These are phyloP conservation scores for Leishmania lainsoni DNA, from an alignment of 208 protist genomes.

Conservation along the genomic window DNA sequence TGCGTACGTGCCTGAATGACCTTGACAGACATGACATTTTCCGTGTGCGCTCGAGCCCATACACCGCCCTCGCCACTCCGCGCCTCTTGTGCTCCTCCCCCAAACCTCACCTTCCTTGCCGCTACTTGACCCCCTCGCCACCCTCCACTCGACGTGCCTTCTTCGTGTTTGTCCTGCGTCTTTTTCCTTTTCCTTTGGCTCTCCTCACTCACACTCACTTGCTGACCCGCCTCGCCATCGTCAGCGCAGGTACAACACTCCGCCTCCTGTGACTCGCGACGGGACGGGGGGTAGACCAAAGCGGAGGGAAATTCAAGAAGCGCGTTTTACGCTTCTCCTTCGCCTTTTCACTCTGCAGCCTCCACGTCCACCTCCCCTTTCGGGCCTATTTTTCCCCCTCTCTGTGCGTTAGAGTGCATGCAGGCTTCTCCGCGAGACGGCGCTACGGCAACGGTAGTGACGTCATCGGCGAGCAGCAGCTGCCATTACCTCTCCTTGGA, in stretches of 20 bases:
- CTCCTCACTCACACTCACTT: neutral
- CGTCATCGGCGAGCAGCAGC: neutral
- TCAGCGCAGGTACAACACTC: neutral
- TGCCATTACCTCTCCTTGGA: constrained; percentile 44
- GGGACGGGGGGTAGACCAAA: neutral
- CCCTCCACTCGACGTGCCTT: neutral
- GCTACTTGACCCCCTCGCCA: neutral
- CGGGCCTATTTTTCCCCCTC: neutral
- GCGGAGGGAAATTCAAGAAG: neutral
- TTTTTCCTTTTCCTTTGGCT: neutral
- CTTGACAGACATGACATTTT: neutral
- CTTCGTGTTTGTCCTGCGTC: neutral
- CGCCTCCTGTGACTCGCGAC: neutral
- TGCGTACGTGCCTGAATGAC: neutral
- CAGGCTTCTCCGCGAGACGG: neutral
- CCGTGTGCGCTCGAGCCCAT: neutral
- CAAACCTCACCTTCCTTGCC: neutral
- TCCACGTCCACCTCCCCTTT: neutral
- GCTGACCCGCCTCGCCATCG: neutral
- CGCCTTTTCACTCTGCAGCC: neutral
- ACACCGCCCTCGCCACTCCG: neutral
- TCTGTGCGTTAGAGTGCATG: neutral
- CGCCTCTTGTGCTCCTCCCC: neutral
- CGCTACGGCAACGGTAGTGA: neutral
- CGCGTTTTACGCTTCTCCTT: neutral